Evolutionary conservation across 306 rosid species (phyloP), one percentile per base, ranked within the genome.

Genomic region (Trifolium subterraneum): DNA sequence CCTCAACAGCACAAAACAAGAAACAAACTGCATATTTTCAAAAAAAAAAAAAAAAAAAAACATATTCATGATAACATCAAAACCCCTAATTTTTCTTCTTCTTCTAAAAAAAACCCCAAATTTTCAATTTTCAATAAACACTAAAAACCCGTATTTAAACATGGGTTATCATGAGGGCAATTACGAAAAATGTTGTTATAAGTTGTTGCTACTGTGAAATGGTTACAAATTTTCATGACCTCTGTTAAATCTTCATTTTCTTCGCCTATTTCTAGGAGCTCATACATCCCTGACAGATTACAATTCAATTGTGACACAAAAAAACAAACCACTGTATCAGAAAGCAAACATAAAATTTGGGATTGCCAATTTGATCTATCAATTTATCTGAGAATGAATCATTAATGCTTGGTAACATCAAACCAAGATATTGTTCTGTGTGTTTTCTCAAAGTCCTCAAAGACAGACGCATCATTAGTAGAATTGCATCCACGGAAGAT

Each of bases 341-440:
- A n/a, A n/a, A n/a, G n/a, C n/a, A n/a, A n/a, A n/a, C n/a, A n/a
- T n/a, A n/a, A n/a, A n/a, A n/a, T n/a, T n/a, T n/a, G n/a, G n/a
- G n/a, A n/a, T n/a, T 50, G 77, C 97, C 97, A 62, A 87, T 73
- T 68, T 77, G 58, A 81, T 68, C 64, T 79, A 82, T 62, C 68
- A 88, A 58, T 23, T 83, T 79, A n/a, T 41, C 72, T 1, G 97
- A 82, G 64, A 73, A 67, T 9, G 88, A 31, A 3, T 82, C 64
- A 45, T 86, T 70, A 79, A 82, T 79, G 87, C 93, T 88, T 3
- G 92, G 93, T 16, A 91, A 60, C 79, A 85, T 77, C 3, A 87
- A 76, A 88, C 85, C 61, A 88, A 79, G 60, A 86, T 88, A 72
- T 68, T 87, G 66, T 84, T 87, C 42, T 85, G 76, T 15, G 91